Percentiles rank a stretch among this genome's conserved stretches.
Evolutionary conservation across 495 filamentous ascomycete genomes (phyloP).

Genomic region (Corynascus novoguineensis): DNA sequence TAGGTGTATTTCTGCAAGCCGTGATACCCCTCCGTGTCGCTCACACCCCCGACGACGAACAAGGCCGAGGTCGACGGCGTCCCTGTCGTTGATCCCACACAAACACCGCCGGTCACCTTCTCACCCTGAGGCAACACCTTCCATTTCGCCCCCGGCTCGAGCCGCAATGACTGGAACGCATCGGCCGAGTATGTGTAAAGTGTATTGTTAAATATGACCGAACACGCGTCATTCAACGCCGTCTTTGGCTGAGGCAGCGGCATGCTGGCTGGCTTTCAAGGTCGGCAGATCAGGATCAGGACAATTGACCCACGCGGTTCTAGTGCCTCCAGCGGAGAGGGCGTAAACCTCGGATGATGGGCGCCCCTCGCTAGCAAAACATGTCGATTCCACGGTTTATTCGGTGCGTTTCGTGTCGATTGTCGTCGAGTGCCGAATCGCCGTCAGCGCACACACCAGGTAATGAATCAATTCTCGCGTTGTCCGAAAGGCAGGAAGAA

Average conservation of each 20-base stretch:
- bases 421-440: background rate
- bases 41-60: constrained; percentile 78
- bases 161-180: constrained; percentile 68
- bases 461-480: background rate
- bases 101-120: constrained; percentile 66
- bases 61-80: constrained; percentile 52
- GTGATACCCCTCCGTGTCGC: constrained; percentile 50
- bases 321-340: constrained; percentile 13
- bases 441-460: background rate
- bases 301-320: constrained; percentile 11
- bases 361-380: constrained; percentile 23
- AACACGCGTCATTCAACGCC: constrained; percentile 70
- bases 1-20: constrained; percentile 87
- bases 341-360: constrained; percentile 9
- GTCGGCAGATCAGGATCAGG: background rate
- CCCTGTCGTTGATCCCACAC: constrained; percentile 62
- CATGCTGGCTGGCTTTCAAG: constrained; percentile 43
- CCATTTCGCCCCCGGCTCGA: constrained; percentile 69
- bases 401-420: background rate
- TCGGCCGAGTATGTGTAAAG: constrained; percentile 76
- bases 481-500: background rate
- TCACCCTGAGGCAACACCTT: constrained; percentile 54
- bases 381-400: constrained; percentile 16
- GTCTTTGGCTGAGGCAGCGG: constrained; percentile 58
- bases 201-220: constrained; percentile 72